Conservation (phyloP, 352 stramenopile genomes). For the Pythium sp. region DNA sequence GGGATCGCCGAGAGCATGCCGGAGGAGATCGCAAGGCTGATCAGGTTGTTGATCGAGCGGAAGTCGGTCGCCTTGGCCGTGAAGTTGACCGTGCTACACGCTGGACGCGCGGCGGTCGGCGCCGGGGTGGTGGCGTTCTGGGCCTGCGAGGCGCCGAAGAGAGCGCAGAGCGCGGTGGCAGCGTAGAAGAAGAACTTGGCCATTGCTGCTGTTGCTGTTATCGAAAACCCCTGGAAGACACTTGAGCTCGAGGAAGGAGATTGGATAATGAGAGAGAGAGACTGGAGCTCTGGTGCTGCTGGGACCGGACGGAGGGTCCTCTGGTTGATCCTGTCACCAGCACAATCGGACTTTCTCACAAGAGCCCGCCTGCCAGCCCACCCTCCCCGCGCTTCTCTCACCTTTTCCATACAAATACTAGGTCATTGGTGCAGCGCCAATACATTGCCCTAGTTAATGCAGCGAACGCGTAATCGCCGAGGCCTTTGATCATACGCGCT, state of each 20-base stretch:
- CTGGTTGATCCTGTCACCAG: too few relatives aligned
- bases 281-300: too few relatives aligned
- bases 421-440: background rate
- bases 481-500: background rate
- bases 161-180: constrained; percentile 16
- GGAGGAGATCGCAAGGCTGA: constrained; percentile 29
- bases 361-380: too few relatives aligned
- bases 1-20: constrained; percentile 27
- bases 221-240: background rate
- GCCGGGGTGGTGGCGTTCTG: constrained; percentile 7
- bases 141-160: constrained; percentile 13
- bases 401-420: background rate
- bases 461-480: background rate
- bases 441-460: background rate
- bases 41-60: constrained; percentile 42
- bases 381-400: too few relatives aligned
- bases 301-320: too few relatives aligned
- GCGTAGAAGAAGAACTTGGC: constrained; percentile 37
- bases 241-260: constrained; percentile 25
- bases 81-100: constrained; percentile 27
- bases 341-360: too few relatives aligned
- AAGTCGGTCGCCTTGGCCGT: constrained; percentile 40
- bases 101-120: constrained; percentile 31
- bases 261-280: constrained; percentile 17
- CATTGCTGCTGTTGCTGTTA: constrained; percentile 14